Conservation (phyloP, 1,139 yeast genomes). For the Martiniozyma asiatica region DNA sequence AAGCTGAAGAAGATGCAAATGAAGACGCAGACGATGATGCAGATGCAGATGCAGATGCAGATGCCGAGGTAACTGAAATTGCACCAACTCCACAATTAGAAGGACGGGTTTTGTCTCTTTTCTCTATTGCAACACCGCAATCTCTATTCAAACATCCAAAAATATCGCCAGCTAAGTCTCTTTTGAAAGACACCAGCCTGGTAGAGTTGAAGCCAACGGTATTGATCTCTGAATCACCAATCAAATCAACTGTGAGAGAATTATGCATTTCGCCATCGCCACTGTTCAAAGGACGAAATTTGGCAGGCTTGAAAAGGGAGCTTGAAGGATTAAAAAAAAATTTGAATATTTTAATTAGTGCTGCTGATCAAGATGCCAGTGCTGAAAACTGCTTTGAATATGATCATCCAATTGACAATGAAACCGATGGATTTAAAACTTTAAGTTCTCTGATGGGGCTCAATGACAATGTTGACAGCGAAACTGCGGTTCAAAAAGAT, state of each 20-base stretch:
- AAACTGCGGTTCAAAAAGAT: background rate
- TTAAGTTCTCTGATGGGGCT: slow-evolving; percentile 20
- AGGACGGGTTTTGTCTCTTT: slow-evolving; percentile 56
- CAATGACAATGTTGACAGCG: background rate
- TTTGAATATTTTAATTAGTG: too few species aligned
- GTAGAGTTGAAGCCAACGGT: slow-evolving; percentile 3
- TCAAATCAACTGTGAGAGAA: slow-evolving; percentile 2
- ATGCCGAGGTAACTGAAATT: slow-evolving; percentile 25
- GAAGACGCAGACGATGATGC: too few species aligned
- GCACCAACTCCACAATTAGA: slow-evolving; percentile 74
- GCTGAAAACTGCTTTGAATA: too few species aligned
- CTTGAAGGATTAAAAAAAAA: too few species aligned
- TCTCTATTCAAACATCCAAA: too few species aligned
- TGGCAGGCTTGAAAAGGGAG: too few species aligned
- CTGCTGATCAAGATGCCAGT: too few species aligned
- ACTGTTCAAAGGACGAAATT: slow-evolving; percentile 14
- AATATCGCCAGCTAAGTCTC: too few species aligned
- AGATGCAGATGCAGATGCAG: slow-evolving; percentile 3
- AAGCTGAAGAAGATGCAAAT: background rate
- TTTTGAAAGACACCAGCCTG: too few species aligned
- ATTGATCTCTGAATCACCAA: slow-evolving; percentile 23
- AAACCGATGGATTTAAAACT: too few species aligned
- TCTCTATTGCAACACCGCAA: slow-evolving; percentile 32
- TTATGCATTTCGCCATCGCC: slow-evolving; percentile 11
- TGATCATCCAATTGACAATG: too few species aligned